Base-by-base conservation (phyloP, 352 stramenopile genomes). In the Elongisporangium senticosum region DNA sequence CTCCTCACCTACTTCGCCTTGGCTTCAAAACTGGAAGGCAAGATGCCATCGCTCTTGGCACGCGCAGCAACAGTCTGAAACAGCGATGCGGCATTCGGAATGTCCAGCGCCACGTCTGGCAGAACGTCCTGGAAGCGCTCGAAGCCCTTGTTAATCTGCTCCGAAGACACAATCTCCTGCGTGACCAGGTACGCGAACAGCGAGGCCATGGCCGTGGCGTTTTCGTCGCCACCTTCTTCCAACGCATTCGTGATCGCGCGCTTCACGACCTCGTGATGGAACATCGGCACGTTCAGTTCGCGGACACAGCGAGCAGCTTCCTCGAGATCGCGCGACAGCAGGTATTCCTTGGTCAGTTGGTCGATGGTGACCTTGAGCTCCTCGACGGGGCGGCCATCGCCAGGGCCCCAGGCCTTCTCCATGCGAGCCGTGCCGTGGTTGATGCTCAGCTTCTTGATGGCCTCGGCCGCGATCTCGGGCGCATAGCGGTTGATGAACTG, bases 351-450 rank as follows among this genome's bases (percentile, higher is more conserved):
- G 63, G 98, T 98, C 22, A 99, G 81, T 65, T 98, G 95, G 53
- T 93, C 80, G 53, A 98, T 96, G 11, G 93, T 92, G 51, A 97
- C 85, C 75, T 98, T 98, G 47, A 98, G 80, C 57, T 98, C 91
- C 55, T 96, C 82, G 2, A 97, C 86, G 7, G 86, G 84, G 19
- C 91, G 89, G 3, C 90, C 91, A 63, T 97, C 91, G 5, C 91
- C 97, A 21, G 97, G 97, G 26, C 98, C 98, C 98, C 97, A 99
- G 7, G 98, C 93, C 61, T 97, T 96, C 72, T 99, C 96, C 64
- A 99, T 91, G 33, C 93, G 84, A 53, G 94, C 96, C 3, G 89
- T 95, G 10, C 89, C 96, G 71, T 99, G 96, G 64, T 98, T 98
- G 69, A 98, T 95, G 51, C 89, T 98, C 47, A 99, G 80, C 59